Evolutionary conservation across 169 alveolate species (phyloP), one percentile per base, ranked within the genome.

Genomic region (Cystoisospora suis): DNA sequence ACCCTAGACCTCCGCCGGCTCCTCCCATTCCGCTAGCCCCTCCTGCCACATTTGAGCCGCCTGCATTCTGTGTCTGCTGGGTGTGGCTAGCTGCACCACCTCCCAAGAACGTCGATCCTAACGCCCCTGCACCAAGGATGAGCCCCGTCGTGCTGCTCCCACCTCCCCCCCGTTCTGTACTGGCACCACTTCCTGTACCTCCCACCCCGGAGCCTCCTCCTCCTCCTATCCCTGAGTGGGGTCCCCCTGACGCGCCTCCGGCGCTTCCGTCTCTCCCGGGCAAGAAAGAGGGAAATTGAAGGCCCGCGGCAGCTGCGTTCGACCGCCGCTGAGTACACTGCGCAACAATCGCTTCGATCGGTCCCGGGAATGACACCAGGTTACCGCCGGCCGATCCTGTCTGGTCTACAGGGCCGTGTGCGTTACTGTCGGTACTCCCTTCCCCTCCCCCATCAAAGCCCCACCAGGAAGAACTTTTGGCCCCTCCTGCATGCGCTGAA

Each of bases 251-350:
- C 20, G 80, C 15, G 80, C 80, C 38, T 12, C 65, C n/a, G 46
- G 6, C 38, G 23, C 49, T 23, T 9, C 80, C 80, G n/a, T 56
- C 83, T 12, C 56, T 17, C 56, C 56, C 83, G 32, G 83, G 83
- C 3, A 72, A 53, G 27, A 72, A 72, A 6, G 83, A 6, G 34
- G 83, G 83, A 38, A 72, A 40, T 34, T n/a, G 83, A 9, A 72
- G 53, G 56, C 83, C 83, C 38, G 81, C 40, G 27, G 80, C 29
- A 42, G 89, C 56, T 42, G 80, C 89, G 38, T 58, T n/a, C 40
- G 81, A 27, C 47, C 89, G 89, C 38, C 89, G 89, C 59, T 58
- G 75, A 58, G 20, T 34, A 29, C 70, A 83, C 80, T 83, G 89
- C 32, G 46, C 20, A 53, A 83, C 65, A 12, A 83, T 59, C 42